These are phyloP conservation scores for Kwoniella botswanensis DNA, from an alignment of 768 basidiomycete genomes.

Conservation along the genomic window DNA sequence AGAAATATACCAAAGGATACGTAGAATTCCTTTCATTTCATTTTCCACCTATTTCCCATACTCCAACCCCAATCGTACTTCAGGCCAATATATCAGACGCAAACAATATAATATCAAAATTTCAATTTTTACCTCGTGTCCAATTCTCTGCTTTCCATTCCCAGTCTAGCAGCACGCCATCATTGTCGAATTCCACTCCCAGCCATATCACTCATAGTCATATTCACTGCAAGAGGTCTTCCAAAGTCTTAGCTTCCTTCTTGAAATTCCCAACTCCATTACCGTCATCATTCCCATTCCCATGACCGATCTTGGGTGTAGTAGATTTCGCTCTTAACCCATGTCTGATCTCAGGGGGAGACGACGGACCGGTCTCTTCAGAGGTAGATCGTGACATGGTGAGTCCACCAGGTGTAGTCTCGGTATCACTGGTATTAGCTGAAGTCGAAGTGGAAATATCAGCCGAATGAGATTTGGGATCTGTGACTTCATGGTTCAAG, in stretches of 20 bases:
- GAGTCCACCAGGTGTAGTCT: slow-evolving; percentile 14
- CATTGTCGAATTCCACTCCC: too few species aligned
- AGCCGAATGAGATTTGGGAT: not conserved
- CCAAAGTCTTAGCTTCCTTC: slow-evolving; percentile 10
- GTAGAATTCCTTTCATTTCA: not conserved
- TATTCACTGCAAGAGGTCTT: slow-evolving; percentile 12
- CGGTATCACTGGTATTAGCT: slow-evolving; percentile 10
- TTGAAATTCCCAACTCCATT: not conserved
- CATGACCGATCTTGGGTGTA: slow-evolving; percentile 4
- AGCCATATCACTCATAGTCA: not conserved
- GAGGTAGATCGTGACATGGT: slow-evolving; percentile 19
- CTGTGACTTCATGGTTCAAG: not conserved
- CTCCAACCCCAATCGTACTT: not conserved
- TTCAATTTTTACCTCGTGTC: not conserved
- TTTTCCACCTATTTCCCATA: not conserved
- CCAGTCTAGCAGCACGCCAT: too few species aligned
- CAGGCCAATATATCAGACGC: not conserved
- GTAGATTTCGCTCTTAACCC: slow-evolving; percentile 6
- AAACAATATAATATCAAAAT: not conserved
- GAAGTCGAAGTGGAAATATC: not conserved
- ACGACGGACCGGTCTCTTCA: slow-evolving; percentile 7
- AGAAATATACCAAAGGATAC: not conserved
- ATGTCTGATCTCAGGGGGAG: slow-evolving; percentile 14
- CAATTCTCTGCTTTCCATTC: not conserved
- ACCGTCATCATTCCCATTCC: not conserved